phyloP scores from a whole-genome alignment of 73 alveolate species.

The Tetrahymena borealis region DNA sequence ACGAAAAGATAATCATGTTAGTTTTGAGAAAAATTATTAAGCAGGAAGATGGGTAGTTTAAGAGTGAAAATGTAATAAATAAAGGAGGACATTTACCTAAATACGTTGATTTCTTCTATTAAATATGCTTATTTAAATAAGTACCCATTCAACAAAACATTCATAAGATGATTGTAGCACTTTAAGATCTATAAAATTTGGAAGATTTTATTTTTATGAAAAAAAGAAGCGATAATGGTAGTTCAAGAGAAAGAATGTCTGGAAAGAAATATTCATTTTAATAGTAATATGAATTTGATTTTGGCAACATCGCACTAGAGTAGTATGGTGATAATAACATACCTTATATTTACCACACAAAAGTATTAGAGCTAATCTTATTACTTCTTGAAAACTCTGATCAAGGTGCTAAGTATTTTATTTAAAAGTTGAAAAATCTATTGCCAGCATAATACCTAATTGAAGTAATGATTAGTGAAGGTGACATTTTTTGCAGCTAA shows the following conservation, averaged over 20 bases:
- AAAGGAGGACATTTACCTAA: not conserved
- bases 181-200: not conserved
- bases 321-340: not conserved
- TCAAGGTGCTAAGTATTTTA: not conserved
- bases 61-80: not conserved
- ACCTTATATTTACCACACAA: not conserved
- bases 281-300: not conserved
- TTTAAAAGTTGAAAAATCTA: not conserved
- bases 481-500: not conserved
- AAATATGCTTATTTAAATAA: not conserved
- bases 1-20: not conserved
- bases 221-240: not conserved
- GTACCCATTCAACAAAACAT: not conserved
- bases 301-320: not conserved
- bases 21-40: not conserved
- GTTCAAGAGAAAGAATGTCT: not conserved
- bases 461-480: not conserved
- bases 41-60: not conserved
- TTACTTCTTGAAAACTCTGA: not conserved
- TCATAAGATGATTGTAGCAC: not conserved
- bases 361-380: not conserved
- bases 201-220: not conserved
- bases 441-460: not conserved
- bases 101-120: not conserved
- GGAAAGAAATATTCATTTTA: not conserved